These are phyloP conservation scores for Tylopilus plumbeoviolaceoides DNA, from an alignment of 768 basidiomycete genomes.

Conservation along the genomic window DNA sequence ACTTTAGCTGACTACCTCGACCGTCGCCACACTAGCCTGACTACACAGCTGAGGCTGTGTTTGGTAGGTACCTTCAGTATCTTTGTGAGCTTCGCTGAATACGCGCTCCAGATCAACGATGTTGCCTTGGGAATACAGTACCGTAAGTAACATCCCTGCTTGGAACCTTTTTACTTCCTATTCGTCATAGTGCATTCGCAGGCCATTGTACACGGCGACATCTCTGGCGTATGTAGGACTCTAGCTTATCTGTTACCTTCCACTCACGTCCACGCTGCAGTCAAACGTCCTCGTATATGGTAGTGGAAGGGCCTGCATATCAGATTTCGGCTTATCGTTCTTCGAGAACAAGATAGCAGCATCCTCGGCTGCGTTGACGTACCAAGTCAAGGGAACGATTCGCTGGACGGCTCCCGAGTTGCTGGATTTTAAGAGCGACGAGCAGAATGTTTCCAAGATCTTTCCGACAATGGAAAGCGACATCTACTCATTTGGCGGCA, in stretches of 20 bases:
- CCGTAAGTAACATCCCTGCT: conserved; percentile 5
- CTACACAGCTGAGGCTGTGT: conserved; percentile 7
- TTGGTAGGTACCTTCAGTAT: conserved; percentile 9
- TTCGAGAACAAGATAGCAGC: conserved; percentile 34
- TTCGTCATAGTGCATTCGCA: conserved; percentile 17
- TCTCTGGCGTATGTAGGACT: conserved; percentile 24
- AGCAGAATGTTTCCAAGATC: background rate
- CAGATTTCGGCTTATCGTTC: conserved; percentile 46
- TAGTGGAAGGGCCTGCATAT: conserved; percentile 38
- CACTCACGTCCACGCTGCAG: conserved; percentile 11
- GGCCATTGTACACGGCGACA: conserved; percentile 24
- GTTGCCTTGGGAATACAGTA: conserved; percentile 28
- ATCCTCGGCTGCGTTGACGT: conserved; percentile 31
- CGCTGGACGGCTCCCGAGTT: conserved; percentile 48
- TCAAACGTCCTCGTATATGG: conserved; percentile 45
- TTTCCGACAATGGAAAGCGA: conserved; percentile 32
- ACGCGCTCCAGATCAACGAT: conserved; percentile 18
- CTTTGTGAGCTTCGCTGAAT: background rate
- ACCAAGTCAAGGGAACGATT: conserved; percentile 35
- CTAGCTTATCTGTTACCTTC: background rate
- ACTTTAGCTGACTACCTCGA: conserved; percentile 23
- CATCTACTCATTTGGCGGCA: conserved; percentile 31
- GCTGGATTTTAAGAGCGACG: conserved; percentile 12
- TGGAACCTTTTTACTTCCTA: background rate
- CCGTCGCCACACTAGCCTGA: conserved; percentile 9